Base-by-base conservation (phyloP, 495 filamentous ascomycete genomes). In the Lindgomyces ingoldianus region DNA sequence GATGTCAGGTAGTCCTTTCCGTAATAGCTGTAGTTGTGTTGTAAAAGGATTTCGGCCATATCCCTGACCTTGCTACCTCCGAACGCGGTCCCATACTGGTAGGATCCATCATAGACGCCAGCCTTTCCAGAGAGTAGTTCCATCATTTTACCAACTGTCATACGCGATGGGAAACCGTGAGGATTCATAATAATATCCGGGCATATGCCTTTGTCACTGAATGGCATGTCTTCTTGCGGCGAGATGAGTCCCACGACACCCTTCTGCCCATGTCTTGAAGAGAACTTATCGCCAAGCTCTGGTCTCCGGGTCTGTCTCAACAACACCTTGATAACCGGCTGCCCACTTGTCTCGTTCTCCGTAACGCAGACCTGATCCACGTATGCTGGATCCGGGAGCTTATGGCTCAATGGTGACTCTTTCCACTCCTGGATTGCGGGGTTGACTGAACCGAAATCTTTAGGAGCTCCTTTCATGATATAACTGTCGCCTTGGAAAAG, bases 151-250 rank as follows among this genome's bases (percentile, higher is more conserved):
- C 95, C 94, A 67, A 99, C 95, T 49, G 94, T 99, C 94, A 99
- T 99, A 74, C 94, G 94, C 11, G 93, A 97, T 8, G 94, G 94
- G 82, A 99, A 98, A 85, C 95, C 94, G 77, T 99, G 94, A 0
- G 94, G 94, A 79, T 99, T 99, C 95, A 99, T 99, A 85, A 99
- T 99, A 71, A 99, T 94, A 74, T 99, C 94, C 0, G 94, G 94
- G 41, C 84, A 85, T 64, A 99, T 87, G 3, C 94, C 95, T 39
- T 83, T 79, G 76, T 98, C 93, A 9, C 89, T 88, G 78, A 99
- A 99, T 1, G 94, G 94, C 89, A 99, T 89, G 73, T 99, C 94
- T 65, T 91, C 91, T 76, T 97, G 92, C 46, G 95, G 87, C 33
- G 91, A 91, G 57, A 98, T 96, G 73, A 97, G 93, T 42, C 94